These are phyloP conservation scores for Amaranthus palmeri DNA, from an alignment of 148 eudicot genomes.

Conservation along the genomic window DNA sequence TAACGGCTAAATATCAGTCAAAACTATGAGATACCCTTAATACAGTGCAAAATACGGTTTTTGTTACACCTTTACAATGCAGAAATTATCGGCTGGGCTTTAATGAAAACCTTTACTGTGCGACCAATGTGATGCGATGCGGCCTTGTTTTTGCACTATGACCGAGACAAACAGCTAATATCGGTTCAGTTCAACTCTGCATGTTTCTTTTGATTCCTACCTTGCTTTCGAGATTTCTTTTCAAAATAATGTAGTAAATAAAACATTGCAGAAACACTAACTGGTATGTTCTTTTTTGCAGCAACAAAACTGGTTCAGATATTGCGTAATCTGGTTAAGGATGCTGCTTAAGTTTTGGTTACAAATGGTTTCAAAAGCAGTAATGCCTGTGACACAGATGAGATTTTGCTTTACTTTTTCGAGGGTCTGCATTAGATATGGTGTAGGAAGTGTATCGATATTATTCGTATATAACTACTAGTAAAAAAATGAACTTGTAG, in stretches of 20 bases:
- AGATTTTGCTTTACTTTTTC: neutral
- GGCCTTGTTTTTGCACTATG: too few species aligned
- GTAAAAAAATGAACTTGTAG: neutral
- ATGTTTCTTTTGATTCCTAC: neutral
- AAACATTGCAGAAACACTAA: neutral
- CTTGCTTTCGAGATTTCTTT: neutral
- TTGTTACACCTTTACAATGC: too few species aligned
- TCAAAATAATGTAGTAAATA: neutral
- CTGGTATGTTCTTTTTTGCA: constrained; percentile 1
- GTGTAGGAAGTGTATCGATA: neutral
- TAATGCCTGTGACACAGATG: neutral
- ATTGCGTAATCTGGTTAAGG: neutral
- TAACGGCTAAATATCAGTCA: too few species aligned
- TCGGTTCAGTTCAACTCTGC: neutral
- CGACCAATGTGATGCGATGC: neutral
- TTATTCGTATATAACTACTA: neutral
- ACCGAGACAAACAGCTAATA: too few species aligned
- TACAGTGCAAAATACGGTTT: too few species aligned
- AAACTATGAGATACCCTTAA: too few species aligned
- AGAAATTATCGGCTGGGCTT: neutral
- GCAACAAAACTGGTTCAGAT: neutral
- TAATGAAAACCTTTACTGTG: neutral
- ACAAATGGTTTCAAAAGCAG: neutral
- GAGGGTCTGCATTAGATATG: neutral
- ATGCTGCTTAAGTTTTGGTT: constrained; percentile 6